Evolutionary conservation across 352 stramenopile species (phyloP), one percentile per base, ranked within the genome.

Genomic region (Globisporangium nunn): DNA sequence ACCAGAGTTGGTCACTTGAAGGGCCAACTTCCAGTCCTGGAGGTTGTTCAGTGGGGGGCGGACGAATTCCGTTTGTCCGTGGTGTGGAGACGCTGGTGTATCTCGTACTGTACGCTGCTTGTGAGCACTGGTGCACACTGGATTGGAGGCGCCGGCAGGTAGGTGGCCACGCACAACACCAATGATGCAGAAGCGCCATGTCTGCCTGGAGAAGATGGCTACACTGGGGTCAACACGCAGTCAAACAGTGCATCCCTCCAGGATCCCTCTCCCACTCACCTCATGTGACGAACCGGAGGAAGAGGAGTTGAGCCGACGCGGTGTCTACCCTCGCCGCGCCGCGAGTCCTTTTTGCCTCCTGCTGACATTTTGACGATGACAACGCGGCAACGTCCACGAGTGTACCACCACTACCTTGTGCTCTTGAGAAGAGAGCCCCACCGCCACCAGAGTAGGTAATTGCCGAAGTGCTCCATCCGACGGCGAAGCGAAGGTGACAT

Each of bases 261-360:
- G 28, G 28, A 41, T 52, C 28, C 48, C 48, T 52, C 48, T 52
- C 48, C 48, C 48, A 30, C 48, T 52, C 48, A 52, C 48, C 48
- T 41, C n/a, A 52, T 52, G 30, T 52, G 23, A 40, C 28, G n/a
- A 52, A 51, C 28, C 39, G n/a, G 7, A 17, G 17, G 48, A 33
- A 52, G 31, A 6, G 30, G 12, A 43, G 37, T 43, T 43, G 37
- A 43, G 37, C 1, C 35, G 35, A 40, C 14, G 35, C 35, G 10
- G 33, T 7, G 33, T 10, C 33, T 7, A 37, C 5, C 33, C 5
- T 37, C 33, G 5, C 33, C 5, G 33, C n/a, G n/a, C n/a, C n/a
- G n/a, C n/a, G n/a, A n/a, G n/a, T n/a, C n/a, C n/a, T n/a, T n/a
- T n/a, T n/a, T n/a, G n/a, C n/a, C n/a, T n/a, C n/a, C n/a, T n/a